phyloP scores from a whole-genome alignment of 1,284 basidiomycete species.

The Cutaneotrichosporon curvatum region DNA sequence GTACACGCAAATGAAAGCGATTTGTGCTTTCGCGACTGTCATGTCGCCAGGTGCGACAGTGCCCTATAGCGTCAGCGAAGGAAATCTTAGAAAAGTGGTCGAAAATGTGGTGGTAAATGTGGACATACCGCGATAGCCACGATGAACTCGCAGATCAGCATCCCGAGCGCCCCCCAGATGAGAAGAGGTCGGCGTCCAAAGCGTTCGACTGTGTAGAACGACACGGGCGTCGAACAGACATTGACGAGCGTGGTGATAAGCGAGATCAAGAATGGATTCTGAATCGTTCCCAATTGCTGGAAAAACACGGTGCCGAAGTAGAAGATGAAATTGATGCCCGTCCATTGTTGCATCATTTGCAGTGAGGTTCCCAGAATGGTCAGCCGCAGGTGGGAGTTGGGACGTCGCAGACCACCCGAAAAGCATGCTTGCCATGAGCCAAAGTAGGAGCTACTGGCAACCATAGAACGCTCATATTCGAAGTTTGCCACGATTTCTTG shows the following conservation, averaged over 20 bases:
- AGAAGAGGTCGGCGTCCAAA: conserved; percentile 69
- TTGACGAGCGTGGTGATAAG: conserved; percentile 73
- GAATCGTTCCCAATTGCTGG: conserved; percentile 59
- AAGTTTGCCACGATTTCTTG: conserved; percentile 62
- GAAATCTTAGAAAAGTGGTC: too few species aligned
- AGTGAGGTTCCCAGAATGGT: conserved; percentile 60
- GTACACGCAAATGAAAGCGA: conserved; percentile 54
- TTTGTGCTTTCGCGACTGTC: conserved; percentile 2
- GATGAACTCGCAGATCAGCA: conserved; percentile 64
- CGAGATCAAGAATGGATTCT: conserved; percentile 64
- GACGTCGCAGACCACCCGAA: conserved; percentile 40
- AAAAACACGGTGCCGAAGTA: conserved; percentile 66
- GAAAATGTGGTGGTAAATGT: too few species aligned
- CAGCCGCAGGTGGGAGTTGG: conserved; percentile 64
- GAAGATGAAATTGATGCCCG: conserved; percentile 72
- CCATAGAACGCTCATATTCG: conserved; percentile 52
- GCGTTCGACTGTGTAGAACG: conserved; percentile 45
- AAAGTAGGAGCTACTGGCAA: conserved; percentile 32
- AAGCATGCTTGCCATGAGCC: conserved; percentile 38
- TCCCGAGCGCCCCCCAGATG: conserved; percentile 62
- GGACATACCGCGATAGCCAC: conserved; percentile 54
- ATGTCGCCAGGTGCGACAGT: conserved; percentile 22
- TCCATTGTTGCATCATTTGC: conserved; percentile 62
- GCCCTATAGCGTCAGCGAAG: conserved; percentile 41
- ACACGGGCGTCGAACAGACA: conserved; percentile 50